Conservation (phyloP, 1,284 basidiomycete species). For the Cutaneotrichosporon daszewskae region DNA sequence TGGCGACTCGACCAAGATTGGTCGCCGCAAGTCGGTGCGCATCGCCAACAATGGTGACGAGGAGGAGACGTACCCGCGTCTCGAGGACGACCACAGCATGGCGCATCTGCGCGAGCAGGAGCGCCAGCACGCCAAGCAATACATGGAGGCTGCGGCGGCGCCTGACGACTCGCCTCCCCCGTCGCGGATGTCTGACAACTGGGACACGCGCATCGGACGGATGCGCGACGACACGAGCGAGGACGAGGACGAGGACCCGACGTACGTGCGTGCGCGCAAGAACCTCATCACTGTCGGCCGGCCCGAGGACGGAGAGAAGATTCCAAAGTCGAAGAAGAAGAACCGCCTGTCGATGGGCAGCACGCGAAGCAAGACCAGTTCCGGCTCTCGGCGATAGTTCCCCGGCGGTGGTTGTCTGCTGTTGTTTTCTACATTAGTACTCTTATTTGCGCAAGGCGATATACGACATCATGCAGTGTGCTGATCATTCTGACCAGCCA, state of each 20-base stretch:
- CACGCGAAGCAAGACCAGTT: constrained; percentile 7
- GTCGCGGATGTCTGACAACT: constrained; percentile 12
- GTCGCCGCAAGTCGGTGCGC: constrained; percentile 41
- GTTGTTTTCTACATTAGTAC: no score
- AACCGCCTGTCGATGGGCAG: constrained; percentile 7
- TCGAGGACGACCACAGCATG: neutral
- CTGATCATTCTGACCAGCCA: constrained; percentile 1
- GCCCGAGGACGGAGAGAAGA: constrained; percentile 2
- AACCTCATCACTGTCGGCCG: constrained; percentile 11
- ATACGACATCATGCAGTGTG: neutral
- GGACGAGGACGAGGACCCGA: constrained; percentile 36
- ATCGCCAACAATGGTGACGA: constrained; percentile 27
- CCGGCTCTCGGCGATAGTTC: constrained; percentile 1
- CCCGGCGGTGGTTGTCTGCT: no score
- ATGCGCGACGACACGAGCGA: constrained; percentile 40
- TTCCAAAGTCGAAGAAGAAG: constrained; percentile 3
- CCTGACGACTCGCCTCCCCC: constrained; percentile 7
- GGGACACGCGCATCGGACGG: constrained; percentile 40
- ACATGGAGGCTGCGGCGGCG: constrained; percentile 5
- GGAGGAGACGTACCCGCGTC: neutral
- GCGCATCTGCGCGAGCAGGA: neutral
- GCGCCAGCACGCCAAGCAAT: constrained; percentile 2
- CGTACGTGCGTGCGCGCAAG: constrained; percentile 29
- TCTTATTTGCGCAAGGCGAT: no score
- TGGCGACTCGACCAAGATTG: constrained; percentile 6